Evolutionary conservation across 2,329 filamentous ascomycete species (phyloP).

Genomic region (Claviceps fusiformis): DNA sequence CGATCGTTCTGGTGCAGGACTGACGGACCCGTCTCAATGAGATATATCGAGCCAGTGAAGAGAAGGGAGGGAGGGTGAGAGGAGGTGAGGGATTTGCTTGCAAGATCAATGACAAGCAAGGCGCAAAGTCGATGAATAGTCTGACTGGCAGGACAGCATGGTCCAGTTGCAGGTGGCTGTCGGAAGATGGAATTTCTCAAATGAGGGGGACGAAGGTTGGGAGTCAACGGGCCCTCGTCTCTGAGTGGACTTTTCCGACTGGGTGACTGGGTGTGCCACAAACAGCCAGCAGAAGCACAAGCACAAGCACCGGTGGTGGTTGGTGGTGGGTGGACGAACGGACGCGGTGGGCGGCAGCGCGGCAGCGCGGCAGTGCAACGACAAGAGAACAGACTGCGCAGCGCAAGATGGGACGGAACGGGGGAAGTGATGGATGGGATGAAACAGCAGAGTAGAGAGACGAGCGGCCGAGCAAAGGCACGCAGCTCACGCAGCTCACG

Average conservation of each 20-base stretch:
- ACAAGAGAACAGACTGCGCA: not conserved
- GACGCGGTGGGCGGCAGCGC: not conserved
- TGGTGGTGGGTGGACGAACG: not conserved
- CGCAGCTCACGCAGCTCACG: not conserved
- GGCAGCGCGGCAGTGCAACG: not conserved
- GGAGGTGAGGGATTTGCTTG: not conserved
- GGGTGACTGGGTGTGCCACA: no score
- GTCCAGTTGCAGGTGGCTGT: not conserved
- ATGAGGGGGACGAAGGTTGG: not conserved
- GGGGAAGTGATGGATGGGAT: not conserved
- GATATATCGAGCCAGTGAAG: not conserved
- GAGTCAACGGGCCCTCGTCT: not conserved
- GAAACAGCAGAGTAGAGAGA: not conserved
- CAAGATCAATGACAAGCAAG: not conserved
- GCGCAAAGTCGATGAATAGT: not conserved
- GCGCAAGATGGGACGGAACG: not conserved
- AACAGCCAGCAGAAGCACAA: no score
- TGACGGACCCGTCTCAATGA: not conserved
- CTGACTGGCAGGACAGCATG: slow-evolving; percentile 2
- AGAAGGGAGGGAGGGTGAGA: not conserved
- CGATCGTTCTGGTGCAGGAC: not conserved
- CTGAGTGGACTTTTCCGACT: not conserved
- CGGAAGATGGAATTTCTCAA: not conserved
- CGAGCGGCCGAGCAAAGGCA: not conserved
- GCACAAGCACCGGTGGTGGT: not conserved